Conservation (phyloP, 306 rosid species). For the Luffa aegyptiaca region DNA sequence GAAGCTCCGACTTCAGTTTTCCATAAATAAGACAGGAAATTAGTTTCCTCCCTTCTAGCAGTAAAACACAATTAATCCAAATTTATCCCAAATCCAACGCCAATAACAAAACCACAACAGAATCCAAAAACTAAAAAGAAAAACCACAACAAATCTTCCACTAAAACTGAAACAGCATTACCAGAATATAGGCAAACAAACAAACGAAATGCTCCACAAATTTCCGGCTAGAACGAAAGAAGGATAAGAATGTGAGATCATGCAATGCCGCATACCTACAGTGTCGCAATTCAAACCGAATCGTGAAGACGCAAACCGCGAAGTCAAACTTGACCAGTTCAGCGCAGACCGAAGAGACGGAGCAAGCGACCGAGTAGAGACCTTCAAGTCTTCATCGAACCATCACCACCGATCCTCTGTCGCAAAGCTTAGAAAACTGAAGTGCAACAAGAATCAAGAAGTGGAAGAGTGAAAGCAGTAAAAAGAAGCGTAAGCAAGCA, state of each 20-base stretch:
- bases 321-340: conserved; percentile 6
- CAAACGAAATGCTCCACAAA: background rate
- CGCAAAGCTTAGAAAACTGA: background rate
- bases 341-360: background rate
- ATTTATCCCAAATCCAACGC: background rate
- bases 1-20: conserved; percentile 25
- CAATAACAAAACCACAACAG: background rate
- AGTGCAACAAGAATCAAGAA: background rate
- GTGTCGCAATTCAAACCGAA: background rate
- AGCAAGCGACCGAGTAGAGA: background rate
- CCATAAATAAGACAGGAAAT: background rate
- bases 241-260: background rate
- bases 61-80: background rate
- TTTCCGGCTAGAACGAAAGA: background rate
- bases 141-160: background rate
- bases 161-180: background rate
- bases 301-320: background rate
- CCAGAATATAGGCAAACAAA: background rate
- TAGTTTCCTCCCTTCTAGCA: background rate
- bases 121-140: background rate
- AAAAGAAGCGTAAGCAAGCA: background rate
- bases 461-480: background rate
- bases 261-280: background rate
- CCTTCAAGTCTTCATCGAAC: background rate
- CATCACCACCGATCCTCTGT: background rate